Percentiles rank a stretch among this genome's conserved stretches.
phyloP scores from a whole-genome alignment of 2,329 filamentous ascomycete species.

The Pseudopithomyces maydicus region DNA sequence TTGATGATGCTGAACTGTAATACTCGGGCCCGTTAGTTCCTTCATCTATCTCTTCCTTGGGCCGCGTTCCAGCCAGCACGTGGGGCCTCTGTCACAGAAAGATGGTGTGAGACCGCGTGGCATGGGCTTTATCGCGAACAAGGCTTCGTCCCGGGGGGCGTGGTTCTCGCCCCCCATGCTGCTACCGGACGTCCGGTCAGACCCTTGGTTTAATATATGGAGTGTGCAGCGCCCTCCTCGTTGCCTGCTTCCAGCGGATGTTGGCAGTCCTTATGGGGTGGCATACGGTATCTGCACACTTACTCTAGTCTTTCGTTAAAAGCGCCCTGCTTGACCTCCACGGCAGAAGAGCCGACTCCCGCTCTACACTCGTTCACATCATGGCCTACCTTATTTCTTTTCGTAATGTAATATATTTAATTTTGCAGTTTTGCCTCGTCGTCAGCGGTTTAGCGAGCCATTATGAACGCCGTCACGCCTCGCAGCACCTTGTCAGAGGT shows the following conservation, averaged over 20 bases:
- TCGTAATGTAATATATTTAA: not conserved
- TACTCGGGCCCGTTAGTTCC: constrained; percentile 3
- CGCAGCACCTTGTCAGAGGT: not conserved
- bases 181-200: not conserved
- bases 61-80: not conserved
- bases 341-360: not conserved
- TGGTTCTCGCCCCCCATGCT: not conserved
- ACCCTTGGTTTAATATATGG: not conserved
- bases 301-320: not conserved
- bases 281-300: not conserved
- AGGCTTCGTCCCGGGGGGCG: not conserved
- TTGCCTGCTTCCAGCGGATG: not conserved
- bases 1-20: not conserved
- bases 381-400: not conserved
- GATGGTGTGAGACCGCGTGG: not conserved
- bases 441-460: not conserved
- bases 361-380: not conserved
- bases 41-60: not conserved
- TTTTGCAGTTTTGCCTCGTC: not conserved
- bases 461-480: not conserved
- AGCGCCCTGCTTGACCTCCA: not conserved
- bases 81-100: not conserved
- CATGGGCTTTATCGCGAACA: not conserved
- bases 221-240: not conserved
- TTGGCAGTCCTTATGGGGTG: not conserved